A percentile compares a stretch with the other conserved stretches of the same genome.
These are phyloP conservation scores for Nicotiana benthamiana DNA, from an alignment of 257 asterid genomes.

Conservation along the genomic window DNA sequence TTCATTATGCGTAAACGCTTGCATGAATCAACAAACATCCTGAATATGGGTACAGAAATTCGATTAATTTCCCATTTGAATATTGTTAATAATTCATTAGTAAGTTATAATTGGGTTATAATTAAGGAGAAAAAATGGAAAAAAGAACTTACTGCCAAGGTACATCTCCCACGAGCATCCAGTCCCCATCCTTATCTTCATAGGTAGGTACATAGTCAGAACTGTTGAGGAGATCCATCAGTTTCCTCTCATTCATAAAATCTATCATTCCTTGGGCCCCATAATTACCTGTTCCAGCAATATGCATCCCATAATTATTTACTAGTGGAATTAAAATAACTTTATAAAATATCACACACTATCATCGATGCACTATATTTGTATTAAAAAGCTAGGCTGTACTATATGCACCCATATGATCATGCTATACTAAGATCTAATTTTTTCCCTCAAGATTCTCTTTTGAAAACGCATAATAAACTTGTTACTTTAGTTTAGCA, in stretches of 20 bases:
- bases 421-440: not conserved
- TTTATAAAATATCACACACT: not conserved
- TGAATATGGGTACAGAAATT: not conserved
- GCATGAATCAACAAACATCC: slow-evolving; percentile 50
- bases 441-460: not conserved
- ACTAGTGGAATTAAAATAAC: not conserved
- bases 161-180: slow-evolving; percentile 60
- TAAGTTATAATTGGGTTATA: not conserved
- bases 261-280: slow-evolving; percentile 47
- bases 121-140: not conserved
- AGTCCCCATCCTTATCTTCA: slow-evolving; percentile 56
- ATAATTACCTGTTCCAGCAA: slow-evolving; percentile 25
- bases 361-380: not conserved
- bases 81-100: not conserved
- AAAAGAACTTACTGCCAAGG: slow-evolving; percentile 43
- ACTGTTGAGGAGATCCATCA: slow-evolving; percentile 44
- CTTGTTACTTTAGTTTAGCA: not conserved
- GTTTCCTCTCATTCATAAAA: slow-evolving; percentile 43
- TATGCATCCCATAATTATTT: not conserved
- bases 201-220: slow-evolving; percentile 49
- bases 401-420: not conserved
- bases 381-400: not conserved
- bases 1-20: slow-evolving; percentile 45
- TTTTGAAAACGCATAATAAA: not conserved
- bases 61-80: not conserved